Evolutionary conservation across 805 yeast species (phyloP).

Genomic region (Zygotorulaspora florentina): DNA sequence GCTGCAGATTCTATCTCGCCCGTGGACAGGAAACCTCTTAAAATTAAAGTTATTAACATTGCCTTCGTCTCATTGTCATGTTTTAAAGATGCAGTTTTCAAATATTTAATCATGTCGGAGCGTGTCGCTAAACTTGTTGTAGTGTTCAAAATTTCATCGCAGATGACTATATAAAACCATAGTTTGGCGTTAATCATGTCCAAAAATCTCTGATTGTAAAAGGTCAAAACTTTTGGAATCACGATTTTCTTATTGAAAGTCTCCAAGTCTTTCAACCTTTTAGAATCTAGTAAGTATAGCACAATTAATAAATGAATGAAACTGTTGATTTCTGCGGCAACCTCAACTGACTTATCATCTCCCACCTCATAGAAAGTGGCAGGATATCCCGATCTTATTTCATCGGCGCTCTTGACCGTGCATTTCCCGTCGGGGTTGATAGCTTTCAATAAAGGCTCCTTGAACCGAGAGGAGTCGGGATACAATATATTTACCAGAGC

Average conservation of each 20-base stretch:
- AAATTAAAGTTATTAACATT: constrained; percentile 73
- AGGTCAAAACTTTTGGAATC: constrained; percentile 44
- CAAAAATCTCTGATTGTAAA: constrained; percentile 73
- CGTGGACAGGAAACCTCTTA: constrained; percentile 71
- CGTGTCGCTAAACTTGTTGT: constrained; percentile 41
- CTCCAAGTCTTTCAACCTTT: constrained; percentile 46
- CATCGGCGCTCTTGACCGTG: constrained; percentile 36
- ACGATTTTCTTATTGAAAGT: constrained; percentile 51
- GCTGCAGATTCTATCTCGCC: constrained; percentile 86
- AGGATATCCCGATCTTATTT: constrained; percentile 31
- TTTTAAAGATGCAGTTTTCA: constrained; percentile 85
- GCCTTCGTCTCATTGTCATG: constrained; percentile 93
- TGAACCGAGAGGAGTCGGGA: constrained; percentile 45
- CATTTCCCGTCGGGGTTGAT: constrained; percentile 36
- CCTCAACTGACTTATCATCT: constrained; percentile 32
- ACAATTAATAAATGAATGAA: constrained; percentile 77
- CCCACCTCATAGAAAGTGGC: constrained; percentile 32
- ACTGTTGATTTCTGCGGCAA: constrained; percentile 75
- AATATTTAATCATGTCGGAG: constrained; percentile 62
- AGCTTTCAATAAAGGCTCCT: constrained; percentile 40
- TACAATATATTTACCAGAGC: constrained; percentile 53
- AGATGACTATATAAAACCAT: constrained; percentile 86
- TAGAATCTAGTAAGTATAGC: constrained; percentile 64
- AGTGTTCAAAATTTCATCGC: constrained; percentile 55
- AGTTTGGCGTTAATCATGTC: constrained; percentile 85